Evolutionary conservation across 495 filamentous ascomycete species (phyloP).

Genomic region (Amorphotheca resinae): DNA sequence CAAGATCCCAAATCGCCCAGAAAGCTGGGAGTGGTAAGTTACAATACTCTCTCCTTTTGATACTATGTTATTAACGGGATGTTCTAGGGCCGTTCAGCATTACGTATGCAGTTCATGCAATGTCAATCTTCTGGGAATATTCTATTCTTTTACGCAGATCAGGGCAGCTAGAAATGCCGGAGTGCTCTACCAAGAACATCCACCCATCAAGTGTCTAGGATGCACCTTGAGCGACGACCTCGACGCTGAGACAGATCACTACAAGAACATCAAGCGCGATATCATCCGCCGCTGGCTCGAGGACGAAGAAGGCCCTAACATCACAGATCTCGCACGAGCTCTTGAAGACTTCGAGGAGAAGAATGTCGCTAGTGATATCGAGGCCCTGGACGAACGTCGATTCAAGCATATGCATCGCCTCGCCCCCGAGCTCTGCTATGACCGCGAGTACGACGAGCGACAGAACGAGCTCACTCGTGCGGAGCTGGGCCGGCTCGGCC

Average conservation of each 20-base stretch:
- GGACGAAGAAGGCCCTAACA: not conserved
- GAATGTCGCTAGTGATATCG: not conserved
- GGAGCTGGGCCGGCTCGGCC: not conserved
- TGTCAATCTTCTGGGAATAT: conserved; percentile 1
- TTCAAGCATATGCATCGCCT: not conserved
- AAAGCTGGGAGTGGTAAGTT: conserved; percentile 10
- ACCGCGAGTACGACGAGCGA: conserved; percentile 10
- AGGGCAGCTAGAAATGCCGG: not conserved
- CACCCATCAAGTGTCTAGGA: not conserved
- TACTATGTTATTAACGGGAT: not conserved
- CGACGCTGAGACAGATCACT: conserved; percentile 8
- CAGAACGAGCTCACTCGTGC: conserved; percentile 1
- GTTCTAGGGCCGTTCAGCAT: not conserved
- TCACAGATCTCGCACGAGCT: not conserved
- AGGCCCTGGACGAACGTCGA: not conserved
- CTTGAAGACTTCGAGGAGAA: not conserved
- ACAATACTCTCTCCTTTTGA: not conserved
- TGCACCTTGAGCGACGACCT: not conserved
- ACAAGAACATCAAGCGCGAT: conserved; percentile 5
- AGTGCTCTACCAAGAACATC: not conserved
- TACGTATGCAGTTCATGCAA: conserved; percentile 1
- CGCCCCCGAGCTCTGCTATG: not conserved
- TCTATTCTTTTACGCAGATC: not conserved
- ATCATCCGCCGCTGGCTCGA: conserved; percentile 8
- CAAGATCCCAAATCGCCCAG: not conserved